phyloP scores from a whole-genome alignment of 371 early-diverging fungal genomes.

The Sporodiniella umbellata region DNA sequence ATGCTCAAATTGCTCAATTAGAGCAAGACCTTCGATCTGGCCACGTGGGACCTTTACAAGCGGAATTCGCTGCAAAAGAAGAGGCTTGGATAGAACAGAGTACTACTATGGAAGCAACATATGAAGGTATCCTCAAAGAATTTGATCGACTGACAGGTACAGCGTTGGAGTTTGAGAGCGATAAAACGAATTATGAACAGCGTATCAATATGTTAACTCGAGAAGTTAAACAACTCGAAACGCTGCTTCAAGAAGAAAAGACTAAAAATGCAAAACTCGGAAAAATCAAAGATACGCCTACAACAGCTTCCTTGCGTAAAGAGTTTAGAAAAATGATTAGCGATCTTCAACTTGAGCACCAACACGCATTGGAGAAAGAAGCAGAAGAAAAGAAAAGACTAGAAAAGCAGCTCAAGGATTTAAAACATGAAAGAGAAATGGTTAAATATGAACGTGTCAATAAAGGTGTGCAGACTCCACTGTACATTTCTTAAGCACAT shows the following conservation, averaged over 20 bases:
- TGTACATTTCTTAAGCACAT: constrained; percentile 18
- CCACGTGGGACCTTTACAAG: constrained; percentile 18
- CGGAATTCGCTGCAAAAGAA: constrained; percentile 35
- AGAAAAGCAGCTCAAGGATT: constrained; percentile 48
- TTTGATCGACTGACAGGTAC: constrained; percentile 55
- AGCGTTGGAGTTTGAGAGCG: constrained; percentile 53
- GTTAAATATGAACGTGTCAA: constrained; percentile 45
- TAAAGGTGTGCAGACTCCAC: constrained; percentile 48
- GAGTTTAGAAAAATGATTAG: constrained; percentile 59
- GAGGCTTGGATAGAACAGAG: constrained; percentile 41
- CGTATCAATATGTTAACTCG: constrained; percentile 33
- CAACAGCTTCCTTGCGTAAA: constrained; percentile 56
- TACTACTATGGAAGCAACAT: constrained; percentile 44
- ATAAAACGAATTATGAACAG: constrained; percentile 41
- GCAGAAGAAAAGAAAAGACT: constrained; percentile 49
- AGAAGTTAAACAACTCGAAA: constrained; percentile 33
- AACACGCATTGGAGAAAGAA: constrained; percentile 48
- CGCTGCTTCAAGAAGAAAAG: constrained; percentile 33
- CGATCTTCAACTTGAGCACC: constrained; percentile 57
- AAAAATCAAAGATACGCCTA: constrained; percentile 26
- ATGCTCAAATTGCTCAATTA: constrained; percentile 31
- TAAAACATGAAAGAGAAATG: constrained; percentile 55
- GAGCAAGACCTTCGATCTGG: constrained; percentile 20
- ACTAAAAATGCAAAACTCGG: constrained; percentile 26
- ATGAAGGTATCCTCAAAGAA: constrained; percentile 53